Evolutionary conservation across 495 filamentous ascomycete genomes (phyloP).

Genomic region (Talaromyces proteolyticus): DNA sequence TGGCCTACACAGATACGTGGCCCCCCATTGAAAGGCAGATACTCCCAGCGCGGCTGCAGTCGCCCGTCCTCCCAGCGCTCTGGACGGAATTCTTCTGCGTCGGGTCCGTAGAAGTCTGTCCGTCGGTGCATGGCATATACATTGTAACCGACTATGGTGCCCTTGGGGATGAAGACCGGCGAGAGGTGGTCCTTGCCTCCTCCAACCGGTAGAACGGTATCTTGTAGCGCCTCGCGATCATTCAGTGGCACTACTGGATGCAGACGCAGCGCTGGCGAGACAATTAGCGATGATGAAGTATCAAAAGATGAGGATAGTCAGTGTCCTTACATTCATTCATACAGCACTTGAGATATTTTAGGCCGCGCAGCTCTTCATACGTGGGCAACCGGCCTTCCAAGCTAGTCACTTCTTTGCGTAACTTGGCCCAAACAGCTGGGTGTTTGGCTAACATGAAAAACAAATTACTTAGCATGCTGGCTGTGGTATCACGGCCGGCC

Average conservation of each 20-base stretch:
- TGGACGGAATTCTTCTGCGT: slow-evolving; percentile 47
- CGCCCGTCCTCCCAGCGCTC: slow-evolving; percentile 46
- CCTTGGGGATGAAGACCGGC: slow-evolving; percentile 33
- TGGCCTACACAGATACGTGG: slow-evolving; percentile 51
- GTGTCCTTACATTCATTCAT: slow-evolving; percentile 27
- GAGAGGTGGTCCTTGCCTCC: slow-evolving; percentile 30
- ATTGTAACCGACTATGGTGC: slow-evolving; percentile 34
- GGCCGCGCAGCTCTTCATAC: slow-evolving; percentile 37
- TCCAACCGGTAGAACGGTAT: slow-evolving; percentile 39
- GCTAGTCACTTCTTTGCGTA: slow-evolving; percentile 32
- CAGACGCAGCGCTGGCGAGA: slow-evolving; percentile 39
- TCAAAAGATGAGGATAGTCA: neutral
- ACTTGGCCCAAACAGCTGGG: slow-evolving; percentile 36
- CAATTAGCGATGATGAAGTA: no score
- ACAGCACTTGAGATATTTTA: slow-evolving; percentile 43
- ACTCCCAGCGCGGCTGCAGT: slow-evolving; percentile 43
- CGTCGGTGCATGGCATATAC: slow-evolving; percentile 47
- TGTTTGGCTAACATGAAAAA: slow-evolving; percentile 47
- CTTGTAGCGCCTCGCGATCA: slow-evolving; percentile 31
- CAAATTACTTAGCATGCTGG: slow-evolving; percentile 41
- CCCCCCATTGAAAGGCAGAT: slow-evolving; percentile 58
- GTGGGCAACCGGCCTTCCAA: slow-evolving; percentile 20
- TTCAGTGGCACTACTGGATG: slow-evolving; percentile 47
- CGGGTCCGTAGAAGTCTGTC: slow-evolving; percentile 41
- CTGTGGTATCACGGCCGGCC: slow-evolving; percentile 54